Evolutionary conservation across 2,329 filamentous ascomycete species (phyloP).

Genomic region (Pseudogymnoascus sp.): DNA sequence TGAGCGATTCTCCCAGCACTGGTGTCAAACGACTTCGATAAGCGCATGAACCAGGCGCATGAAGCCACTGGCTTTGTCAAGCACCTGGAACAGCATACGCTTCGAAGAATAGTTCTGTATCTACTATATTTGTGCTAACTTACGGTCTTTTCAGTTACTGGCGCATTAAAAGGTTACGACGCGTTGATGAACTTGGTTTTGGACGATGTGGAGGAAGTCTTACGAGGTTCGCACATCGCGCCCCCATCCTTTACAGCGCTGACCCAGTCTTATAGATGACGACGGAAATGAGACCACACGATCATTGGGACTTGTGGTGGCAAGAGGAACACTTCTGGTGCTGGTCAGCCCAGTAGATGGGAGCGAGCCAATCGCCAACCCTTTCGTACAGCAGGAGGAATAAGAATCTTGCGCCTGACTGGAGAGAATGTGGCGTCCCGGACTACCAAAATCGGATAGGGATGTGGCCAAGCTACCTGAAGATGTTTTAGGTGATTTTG

Average conservation of each 20-base stretch:
- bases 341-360: slow-evolving; percentile 89
- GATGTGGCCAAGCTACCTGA: slow-evolving; percentile 2
- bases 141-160: slow-evolving; percentile 57
- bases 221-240: slow-evolving; percentile 58
- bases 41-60: not conserved
- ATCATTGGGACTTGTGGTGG: slow-evolving; percentile 68
- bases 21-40: not conserved
- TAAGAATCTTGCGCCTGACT: slow-evolving; percentile 30
- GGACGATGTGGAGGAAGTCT: slow-evolving; percentile 84
- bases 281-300: slow-evolving; percentile 75
- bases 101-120: not conserved
- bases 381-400: slow-evolving; percentile 71
- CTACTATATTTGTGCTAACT: not conserved
- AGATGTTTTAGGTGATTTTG: not conserved
- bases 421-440: not conserved
- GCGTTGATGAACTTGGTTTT: slow-evolving; percentile 97
- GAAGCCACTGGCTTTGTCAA: not conserved
- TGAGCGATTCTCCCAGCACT: slow-evolving; percentile 33
- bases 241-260: slow-evolving; percentile 9
- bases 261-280: slow-evolving; percentile 57
- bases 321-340: slow-evolving; percentile 84
- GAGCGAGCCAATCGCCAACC: slow-evolving; percentile 92
- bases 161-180: slow-evolving; percentile 89
- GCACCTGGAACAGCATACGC: not conserved
- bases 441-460: not conserved